Evolutionary conservation across 2,329 filamentous ascomycete species (phyloP), one percentile per base, ranked within the genome.

Genomic region (Sordariomycetes sp.): DNA sequence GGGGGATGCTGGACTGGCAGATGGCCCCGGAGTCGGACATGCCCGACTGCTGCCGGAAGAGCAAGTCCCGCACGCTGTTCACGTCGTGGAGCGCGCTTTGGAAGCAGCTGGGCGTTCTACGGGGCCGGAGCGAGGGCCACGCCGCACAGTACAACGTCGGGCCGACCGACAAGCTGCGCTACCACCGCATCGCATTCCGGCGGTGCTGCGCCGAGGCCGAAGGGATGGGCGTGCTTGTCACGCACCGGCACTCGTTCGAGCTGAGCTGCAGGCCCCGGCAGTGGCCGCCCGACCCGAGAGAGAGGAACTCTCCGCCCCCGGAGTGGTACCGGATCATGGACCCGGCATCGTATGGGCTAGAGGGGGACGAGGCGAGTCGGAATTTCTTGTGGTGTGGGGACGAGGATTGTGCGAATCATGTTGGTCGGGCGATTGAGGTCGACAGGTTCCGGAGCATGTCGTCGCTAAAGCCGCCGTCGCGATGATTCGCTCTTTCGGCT

Each of bases 281-380:
- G 46, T 57, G 20, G 20, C 55, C 25, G 40, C 32, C 43, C 35
- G n/a, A n/a, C 7, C n/a, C 40, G n/a, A 37, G 40, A 10, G 28
- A 25, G 43, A 8, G 5, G 46, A 25, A 50, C 11, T 32, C 25
- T 8, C 43, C 35, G 25, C 55, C 55, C 5, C 40, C 34, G 16
- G 55, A 57, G 25, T 57, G 55, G 55, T 57, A 57, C 11, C 40
- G 55, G 16, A n/a, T 57, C 28, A 32, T 57, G 25, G 55, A 57
- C 16, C 55, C 55, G 18, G 28, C 46, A 4, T 57, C 55, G 1
- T 57, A 57, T 37, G 43, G 46, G 7, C 28, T 57, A 11, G 50
- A 35, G 10, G 50, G 28, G 43, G 55, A 57, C 24, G 43, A 20
- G 32, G 43, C 25, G 18, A 57, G 55, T 35, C 22, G 43, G 34